Base-by-base conservation (phyloP, 2,329 filamentous ascomycete genomes). In the Fusarium albidum region DNA sequence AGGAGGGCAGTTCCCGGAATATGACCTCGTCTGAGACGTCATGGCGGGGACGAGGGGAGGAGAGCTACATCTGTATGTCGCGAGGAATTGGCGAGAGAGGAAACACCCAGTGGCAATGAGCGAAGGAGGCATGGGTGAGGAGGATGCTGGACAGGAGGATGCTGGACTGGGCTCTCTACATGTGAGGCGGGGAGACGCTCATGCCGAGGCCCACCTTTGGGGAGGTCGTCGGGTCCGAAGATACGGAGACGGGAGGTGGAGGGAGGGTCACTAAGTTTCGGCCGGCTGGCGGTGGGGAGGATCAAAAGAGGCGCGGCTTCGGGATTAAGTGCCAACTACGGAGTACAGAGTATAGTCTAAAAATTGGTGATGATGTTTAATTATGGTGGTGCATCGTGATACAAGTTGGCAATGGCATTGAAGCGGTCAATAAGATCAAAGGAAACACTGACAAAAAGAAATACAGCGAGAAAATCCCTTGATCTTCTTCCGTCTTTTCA, bases 141-240 rank as follows among this genome's bases (percentile, higher is more conserved):
- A 33, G 35, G 13, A 14, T 25, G 25, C 25, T 27, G 13, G 12
- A 17, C 43, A 13, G 25, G 37, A 26, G 18, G 15, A 13, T 15
- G 10, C 29, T 34, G n/a, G n/a, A n/a, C n/a, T 9, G 10, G 37
- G 7, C 21, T 31, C 14, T 21, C 49, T 21, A 21, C 58, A 60
- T 60, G 52, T 57, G 61, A 64, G 56, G 49, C 28, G 28, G 26
- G 15, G 41, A 52, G 61, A 53, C 42, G 46, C n/a, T 62, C 44
- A 61, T 63, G 55, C 65, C 65, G 65, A 67, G 65, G 65, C 63
- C 56, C 60, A 53, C 42, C 56, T 57, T 39, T 49, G 50, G 38
- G 33, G 35, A 37, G 15, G 25, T 13, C 25, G 55, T 60, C 51
- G 52, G 55, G 48, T 51, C 52, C 55, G 58, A 64, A 43, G 29